Evolutionary conservation across 2,329 filamentous ascomycete species (phyloP).

Genomic region (Seiridium cupressi): DNA sequence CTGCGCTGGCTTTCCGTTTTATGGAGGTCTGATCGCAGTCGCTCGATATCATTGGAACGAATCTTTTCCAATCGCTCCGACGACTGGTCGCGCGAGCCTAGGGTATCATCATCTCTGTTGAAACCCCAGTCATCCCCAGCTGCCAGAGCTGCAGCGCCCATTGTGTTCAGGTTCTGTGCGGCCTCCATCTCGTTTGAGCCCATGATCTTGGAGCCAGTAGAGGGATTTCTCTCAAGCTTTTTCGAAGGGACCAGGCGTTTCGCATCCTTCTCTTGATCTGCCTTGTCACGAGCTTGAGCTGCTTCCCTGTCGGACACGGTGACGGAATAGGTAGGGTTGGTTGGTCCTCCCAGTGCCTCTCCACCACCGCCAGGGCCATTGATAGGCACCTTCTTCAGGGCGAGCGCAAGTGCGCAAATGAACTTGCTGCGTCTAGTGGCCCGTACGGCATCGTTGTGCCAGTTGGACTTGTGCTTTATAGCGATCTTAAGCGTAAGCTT

Average conservation of each 20-base stretch:
- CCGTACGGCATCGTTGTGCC: conserved; percentile 82
- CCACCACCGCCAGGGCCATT: conserved; percentile 73
- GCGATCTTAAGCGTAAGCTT: conserved; percentile 81
- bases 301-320: conserved; percentile 70
- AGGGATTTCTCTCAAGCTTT: conserved; percentile 17
- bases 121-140: conserved; percentile 35
- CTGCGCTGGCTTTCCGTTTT: conserved; percentile 26
- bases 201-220: conserved; percentile 18
- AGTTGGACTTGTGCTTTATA: conserved; percentile 91
- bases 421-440: conserved; percentile 87
- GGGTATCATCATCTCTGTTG: conserved; percentile 33
- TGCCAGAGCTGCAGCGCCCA: conserved; percentile 27
- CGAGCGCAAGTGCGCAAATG: conserved; percentile 87
- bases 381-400: conserved; percentile 85
- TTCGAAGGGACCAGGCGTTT: conserved; percentile 60
- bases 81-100: conserved; percentile 22
- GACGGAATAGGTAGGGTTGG: conserved; percentile 81
- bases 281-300: conserved; percentile 57
- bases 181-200: conserved; percentile 41
- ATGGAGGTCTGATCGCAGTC: conserved; percentile 18
- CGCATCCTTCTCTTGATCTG: conserved; percentile 59
- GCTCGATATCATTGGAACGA: conserved; percentile 36
- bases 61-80: conserved; percentile 27
- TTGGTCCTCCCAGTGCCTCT: conserved; percentile 60
- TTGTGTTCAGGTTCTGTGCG: conserved; percentile 41